A percentile compares a stretch with the other conserved stretches of the same genome.
phyloP scores from a whole-genome alignment of 257 asterid genomes.

The Rubia yunnanensis region DNA sequence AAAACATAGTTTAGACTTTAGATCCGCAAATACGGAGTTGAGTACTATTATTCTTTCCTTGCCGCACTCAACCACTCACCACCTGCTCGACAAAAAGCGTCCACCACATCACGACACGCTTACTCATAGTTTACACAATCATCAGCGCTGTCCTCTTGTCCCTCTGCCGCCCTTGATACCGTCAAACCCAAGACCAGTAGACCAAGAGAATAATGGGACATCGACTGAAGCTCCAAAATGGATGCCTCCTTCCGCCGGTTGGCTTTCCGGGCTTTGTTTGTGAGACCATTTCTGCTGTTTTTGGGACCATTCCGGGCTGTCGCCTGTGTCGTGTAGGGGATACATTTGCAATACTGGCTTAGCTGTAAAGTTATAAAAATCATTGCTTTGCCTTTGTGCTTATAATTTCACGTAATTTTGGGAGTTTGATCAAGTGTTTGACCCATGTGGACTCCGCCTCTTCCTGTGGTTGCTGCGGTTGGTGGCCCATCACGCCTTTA shows the following conservation, averaged over 20 bases:
- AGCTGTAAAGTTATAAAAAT: constrained; percentile 22
- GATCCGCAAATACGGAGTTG: constrained; percentile 8
- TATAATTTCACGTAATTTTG: constrained; percentile 17
- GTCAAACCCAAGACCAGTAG: constrained; percentile 9
- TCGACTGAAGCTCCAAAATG: constrained; percentile 23
- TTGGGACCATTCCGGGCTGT: constrained; percentile 18
- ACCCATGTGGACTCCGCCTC: constrained; percentile 15
- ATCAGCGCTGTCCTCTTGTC: constrained; percentile 54
- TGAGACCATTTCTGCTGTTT: constrained; percentile 9
- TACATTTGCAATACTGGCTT: constrained; percentile 10
- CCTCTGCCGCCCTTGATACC: constrained; percentile 28
- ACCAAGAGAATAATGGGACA: constrained; percentile 13
- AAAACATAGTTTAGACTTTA: constrained; percentile 7
- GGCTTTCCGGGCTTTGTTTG: constrained; percentile 20
- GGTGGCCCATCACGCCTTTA: constrained; percentile 45
- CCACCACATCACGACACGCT: neutral
- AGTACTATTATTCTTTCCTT: constrained; percentile 3
- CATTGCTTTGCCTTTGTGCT: constrained; percentile 9
- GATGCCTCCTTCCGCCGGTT: constrained; percentile 23
- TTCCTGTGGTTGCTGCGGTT: constrained; percentile 46
- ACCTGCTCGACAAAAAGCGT: constrained; percentile 53
- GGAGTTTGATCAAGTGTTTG: constrained; percentile 16
- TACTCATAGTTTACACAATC: constrained; percentile 15
- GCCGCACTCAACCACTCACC: constrained; percentile 16
- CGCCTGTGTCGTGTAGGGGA: constrained; percentile 8